Base-by-base conservation (phyloP, 2,329 filamentous ascomycete genomes). In the Phialocephala sp. region DNA sequence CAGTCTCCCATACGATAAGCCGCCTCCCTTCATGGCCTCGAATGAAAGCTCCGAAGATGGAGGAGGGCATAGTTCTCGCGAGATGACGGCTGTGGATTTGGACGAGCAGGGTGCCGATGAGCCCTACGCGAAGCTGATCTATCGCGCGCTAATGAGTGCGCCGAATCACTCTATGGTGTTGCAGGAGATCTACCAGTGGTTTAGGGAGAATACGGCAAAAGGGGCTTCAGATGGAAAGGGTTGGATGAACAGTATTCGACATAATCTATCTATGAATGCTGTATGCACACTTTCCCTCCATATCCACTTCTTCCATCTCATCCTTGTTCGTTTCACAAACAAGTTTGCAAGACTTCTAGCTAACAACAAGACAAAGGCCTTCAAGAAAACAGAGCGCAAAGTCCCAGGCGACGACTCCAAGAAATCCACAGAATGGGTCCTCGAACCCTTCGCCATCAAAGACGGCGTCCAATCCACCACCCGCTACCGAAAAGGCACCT, bases 161-260 rank as follows among this genome's bases (percentile, higher is more conserved):
- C 85, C 88, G 0, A 81, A 83, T 5, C 84, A 90, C 68, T 88
- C 87, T 24, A 91, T 97, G 87, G 87, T 90, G 1, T 83, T 98
- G 14, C 89, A 93, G 71, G 90, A 96, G 62, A 91, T 98, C 64
- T 98, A 98, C 78, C 84, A 90, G 64, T 98, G 94, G 93, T 97
- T 98, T 74, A 83, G 86, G 50, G 84, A 89, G 35, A 89, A 97
- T 74, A 97, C 93, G 2, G 85, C 87, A 71, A 97, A 95, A 77
- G 87, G 87, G 4, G 84, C 84, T 55, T 76, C 79, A 20, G 83
- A 82, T 8, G 80, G 79, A 14, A 90, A 89, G 72, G 94, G 94
- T 11, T 98, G 94, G 94, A 91, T 94, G 79, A 98, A 97, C 78
- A 97, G 92, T 76, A 96, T 98, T 70, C 87, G 94, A 1, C 94